These are phyloP conservation scores for Themeda triandra DNA, from an alignment of 176 grass and related monocot genomes.

Conservation along the genomic window DNA sequence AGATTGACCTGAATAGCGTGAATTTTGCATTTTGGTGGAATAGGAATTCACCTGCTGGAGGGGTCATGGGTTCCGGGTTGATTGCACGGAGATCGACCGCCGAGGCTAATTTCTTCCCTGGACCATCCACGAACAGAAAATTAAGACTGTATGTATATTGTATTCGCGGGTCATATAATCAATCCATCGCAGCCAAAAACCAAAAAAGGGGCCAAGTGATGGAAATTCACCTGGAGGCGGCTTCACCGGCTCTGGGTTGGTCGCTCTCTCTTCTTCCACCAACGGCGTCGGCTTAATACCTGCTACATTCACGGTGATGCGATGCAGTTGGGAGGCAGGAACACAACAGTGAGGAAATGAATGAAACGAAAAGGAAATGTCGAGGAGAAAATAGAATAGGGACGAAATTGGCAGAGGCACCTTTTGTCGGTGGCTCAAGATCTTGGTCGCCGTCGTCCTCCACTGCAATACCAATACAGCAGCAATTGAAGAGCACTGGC, in stretches of 20 bases:
- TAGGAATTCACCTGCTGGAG: constrained; percentile 45
- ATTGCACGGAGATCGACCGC: constrained; percentile 31
- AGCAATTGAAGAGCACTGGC: background rate
- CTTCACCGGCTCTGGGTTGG: constrained; percentile 22
- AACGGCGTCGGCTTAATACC: background rate
- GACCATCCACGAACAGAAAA: background rate
- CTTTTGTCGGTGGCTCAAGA: constrained; percentile 41
- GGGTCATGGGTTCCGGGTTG: constrained; percentile 33
- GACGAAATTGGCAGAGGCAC: background rate
- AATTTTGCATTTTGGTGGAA: background rate
- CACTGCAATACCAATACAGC: constrained; percentile 18
- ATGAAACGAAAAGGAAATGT: background rate
- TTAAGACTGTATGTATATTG: background rate
- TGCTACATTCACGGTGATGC: background rate
- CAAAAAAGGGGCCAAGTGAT: background rate
- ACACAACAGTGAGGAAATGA: background rate
- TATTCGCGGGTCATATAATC: background rate
- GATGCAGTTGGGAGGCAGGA: background rate
- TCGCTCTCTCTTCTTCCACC: background rate
- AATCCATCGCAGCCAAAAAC: background rate
- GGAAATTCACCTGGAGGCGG: background rate
- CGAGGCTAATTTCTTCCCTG: constrained; percentile 42
- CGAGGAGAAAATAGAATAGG: background rate
- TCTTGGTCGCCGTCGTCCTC: constrained; percentile 28
- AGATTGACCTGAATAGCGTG: background rate